phyloP scores from a whole-genome alignment of 177 flowering plant genomes.

The Tripterygium wilfordii region DNA sequence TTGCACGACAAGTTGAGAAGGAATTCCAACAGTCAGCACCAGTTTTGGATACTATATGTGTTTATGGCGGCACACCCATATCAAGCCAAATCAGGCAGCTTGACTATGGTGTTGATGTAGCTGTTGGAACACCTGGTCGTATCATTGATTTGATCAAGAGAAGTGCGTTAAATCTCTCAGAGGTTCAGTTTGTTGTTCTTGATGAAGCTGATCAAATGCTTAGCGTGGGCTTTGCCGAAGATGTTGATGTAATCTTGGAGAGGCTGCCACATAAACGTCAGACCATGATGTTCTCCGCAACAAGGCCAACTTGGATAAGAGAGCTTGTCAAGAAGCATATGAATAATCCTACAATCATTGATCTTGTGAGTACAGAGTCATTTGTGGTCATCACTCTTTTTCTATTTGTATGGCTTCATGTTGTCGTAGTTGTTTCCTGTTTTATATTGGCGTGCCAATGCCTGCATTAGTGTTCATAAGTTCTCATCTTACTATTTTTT shows the following conservation, averaged over 20 bases:
- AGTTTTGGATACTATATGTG: constrained; percentile 63
- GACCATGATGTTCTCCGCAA: constrained; percentile 95
- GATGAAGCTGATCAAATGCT: constrained; percentile 99
- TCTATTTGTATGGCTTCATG: no score
- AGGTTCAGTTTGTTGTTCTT: constrained; percentile 80
- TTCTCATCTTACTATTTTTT: no score
- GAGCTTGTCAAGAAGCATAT: constrained; percentile 60
- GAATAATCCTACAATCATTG: constrained; percentile 63
- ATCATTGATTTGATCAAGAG: constrained; percentile 86
- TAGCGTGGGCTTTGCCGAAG: constrained; percentile 91
- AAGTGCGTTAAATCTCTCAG: constrained; percentile 65
- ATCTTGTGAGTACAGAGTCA: constrained; percentile 70
- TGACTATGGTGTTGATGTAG: constrained; percentile 83
- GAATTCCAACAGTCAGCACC: constrained; percentile 76
- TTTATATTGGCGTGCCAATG: no score
- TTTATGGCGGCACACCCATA: constrained; percentile 91
- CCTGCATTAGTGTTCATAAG: no score
- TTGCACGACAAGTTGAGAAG: constrained; percentile 88
- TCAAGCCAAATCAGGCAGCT: constrained; percentile 68
- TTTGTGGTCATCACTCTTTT: no score
- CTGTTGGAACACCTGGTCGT: constrained; percentile 97
- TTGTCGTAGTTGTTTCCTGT: no score
- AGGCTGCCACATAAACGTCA: constrained; percentile 73
- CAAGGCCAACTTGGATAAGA: constrained; percentile 88
- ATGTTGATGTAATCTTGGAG: constrained; percentile 68